phyloP scores from a whole-genome alignment of 352 stramenopile genomes.

The Aphanomyces cochlioides region DNA sequence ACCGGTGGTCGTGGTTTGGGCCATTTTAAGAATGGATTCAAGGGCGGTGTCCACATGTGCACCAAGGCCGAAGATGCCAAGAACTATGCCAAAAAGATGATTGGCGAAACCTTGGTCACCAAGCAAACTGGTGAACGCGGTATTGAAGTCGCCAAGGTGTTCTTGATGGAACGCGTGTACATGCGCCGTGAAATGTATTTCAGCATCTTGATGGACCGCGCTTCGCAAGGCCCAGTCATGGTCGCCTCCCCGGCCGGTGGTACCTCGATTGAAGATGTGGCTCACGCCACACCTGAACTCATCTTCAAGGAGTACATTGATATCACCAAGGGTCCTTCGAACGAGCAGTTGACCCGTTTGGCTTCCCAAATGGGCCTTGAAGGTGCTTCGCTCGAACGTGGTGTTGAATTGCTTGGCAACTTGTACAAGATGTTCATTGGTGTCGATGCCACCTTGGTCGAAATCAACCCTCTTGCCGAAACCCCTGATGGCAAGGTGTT shows the following conservation, averaged over 20 bases:
- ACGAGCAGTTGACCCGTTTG: slow-evolving; percentile 70
- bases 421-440: slow-evolving; percentile 97
- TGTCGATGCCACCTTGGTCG: slow-evolving; percentile 95
- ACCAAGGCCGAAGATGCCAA: slow-evolving; percentile 79
- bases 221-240: slow-evolving; percentile 92
- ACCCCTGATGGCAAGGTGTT: slow-evolving; percentile 93
- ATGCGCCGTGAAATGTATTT: slow-evolving; percentile 98
- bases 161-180: slow-evolving; percentile 91
- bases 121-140: slow-evolving; percentile 91
- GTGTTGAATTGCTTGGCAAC: slow-evolving; percentile 70
- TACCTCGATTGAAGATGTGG: slow-evolving; percentile 97
- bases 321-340: slow-evolving; percentile 89
- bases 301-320: slow-evolving; percentile 94
- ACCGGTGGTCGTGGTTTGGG: slow-evolving; percentile 94
- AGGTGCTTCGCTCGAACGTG: slow-evolving; percentile 45
- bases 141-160: slow-evolving; percentile 87
- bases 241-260: slow-evolving; percentile 93
- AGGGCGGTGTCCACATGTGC: slow-evolving; percentile 97
- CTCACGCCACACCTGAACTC: slow-evolving; percentile 88
- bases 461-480: slow-evolving; percentile 99
- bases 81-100: slow-evolving; percentile 84
- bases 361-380: slow-evolving; percentile 65
- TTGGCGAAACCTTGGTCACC: slow-evolving; percentile 95
- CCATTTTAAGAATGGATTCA: slow-evolving; percentile 96
- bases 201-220: slow-evolving; percentile 97